phyloP scores from a whole-genome alignment of 1,139 yeast genomes.

The Pichia sp. region DNA sequence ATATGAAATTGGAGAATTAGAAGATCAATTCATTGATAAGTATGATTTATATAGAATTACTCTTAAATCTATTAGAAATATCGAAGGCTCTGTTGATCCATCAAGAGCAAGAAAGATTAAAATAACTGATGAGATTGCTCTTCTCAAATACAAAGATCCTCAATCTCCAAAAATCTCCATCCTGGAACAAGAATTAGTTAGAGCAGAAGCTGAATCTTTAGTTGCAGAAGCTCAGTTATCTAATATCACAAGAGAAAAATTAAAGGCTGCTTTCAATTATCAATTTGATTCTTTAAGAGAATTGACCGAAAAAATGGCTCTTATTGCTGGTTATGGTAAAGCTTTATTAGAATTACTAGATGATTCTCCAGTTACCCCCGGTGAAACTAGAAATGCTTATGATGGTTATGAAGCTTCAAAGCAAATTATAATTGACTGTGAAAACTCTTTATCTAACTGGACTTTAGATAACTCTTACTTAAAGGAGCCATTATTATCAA shows the following conservation, averaged over 20 bases:
- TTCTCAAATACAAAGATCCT: conserved; percentile 96
- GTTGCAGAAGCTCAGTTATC: conserved; percentile 99
- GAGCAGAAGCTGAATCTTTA: conserved; percentile 98
- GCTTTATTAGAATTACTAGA: conserved; percentile 92
- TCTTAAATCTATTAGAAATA: conserved; percentile 88
- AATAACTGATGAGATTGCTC: conserved; percentile 96
- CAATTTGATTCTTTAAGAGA: conserved; percentile 96
- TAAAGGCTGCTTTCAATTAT: conserved; percentile 95
- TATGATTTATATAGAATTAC: conserved; percentile 97
- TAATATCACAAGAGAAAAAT: conserved; percentile 94
- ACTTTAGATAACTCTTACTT: conserved; percentile 93
- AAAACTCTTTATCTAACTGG: conserved; percentile 93
- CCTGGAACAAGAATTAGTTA: conserved; percentile 94
- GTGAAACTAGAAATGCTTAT: conserved; percentile 97
- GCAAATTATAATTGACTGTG: conserved; percentile 96
- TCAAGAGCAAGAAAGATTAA: conserved; percentile 96
- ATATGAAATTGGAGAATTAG: conserved; percentile 95
- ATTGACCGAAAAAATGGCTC: conserved; percentile 91
- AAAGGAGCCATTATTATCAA: conserved; percentile 79
- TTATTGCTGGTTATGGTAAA: conserved; percentile 98
- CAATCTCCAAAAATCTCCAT: conserved; percentile 92
- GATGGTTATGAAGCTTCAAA: conserved; percentile 98
- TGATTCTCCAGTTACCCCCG: conserved; percentile 96
- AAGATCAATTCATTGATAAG: conserved; percentile 95
- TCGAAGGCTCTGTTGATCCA: conserved; percentile 96